Evolutionary conservation across 2,329 filamentous ascomycete species (phyloP), one percentile per base, ranked within the genome.

Genomic region (Moelleriella libera): DNA sequence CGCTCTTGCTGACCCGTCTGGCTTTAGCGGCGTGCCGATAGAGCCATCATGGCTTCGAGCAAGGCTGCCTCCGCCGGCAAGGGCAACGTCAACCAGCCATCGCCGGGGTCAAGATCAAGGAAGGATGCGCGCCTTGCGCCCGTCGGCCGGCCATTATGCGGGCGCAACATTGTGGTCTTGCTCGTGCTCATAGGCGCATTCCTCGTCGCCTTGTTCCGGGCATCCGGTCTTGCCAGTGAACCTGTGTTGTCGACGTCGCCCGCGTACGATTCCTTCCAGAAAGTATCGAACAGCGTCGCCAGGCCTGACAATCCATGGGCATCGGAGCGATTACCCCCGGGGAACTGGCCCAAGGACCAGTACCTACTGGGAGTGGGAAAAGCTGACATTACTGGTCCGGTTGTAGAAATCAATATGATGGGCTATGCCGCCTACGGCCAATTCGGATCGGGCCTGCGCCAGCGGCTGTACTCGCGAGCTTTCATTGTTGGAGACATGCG

Each of bases 371-470:
- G 73, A 4, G 70, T 70, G 10, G 73, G 74, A 42, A 75, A 74
- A 53, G 74, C 67, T 12, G 73, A 76, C 54, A 73, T 76, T 52
- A 76, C 73, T 1, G 73, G 85, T 4, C 87, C 88, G 0, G 85
- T 92, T 5, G 88, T 90, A 30, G 88, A 95, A 64, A 80, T 95
- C 64, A 88, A 87, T 59, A 76, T 95, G 64, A 92, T 89, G 73
- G 89, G 89, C 51, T 94, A 94, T 67, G 88, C 88, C 30, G 80
- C 86, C 60, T 70, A 79, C 11, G 76, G 76, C 42, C 89, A 96
- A 64, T 66, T 85, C n/a, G 89, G 89, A 43, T 80, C 79, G 5
- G 89, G 89, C 30, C 68, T 96, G 44, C 82, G 88, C 43, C 89
- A 96, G 66, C 76, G 89, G 48, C 71, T 95, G 28, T 89, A 89